Evolutionary conservation across 2,329 filamentous ascomycete genomes (phyloP).

Genomic region (Gnomoniopsis smithogilvyi): DNA sequence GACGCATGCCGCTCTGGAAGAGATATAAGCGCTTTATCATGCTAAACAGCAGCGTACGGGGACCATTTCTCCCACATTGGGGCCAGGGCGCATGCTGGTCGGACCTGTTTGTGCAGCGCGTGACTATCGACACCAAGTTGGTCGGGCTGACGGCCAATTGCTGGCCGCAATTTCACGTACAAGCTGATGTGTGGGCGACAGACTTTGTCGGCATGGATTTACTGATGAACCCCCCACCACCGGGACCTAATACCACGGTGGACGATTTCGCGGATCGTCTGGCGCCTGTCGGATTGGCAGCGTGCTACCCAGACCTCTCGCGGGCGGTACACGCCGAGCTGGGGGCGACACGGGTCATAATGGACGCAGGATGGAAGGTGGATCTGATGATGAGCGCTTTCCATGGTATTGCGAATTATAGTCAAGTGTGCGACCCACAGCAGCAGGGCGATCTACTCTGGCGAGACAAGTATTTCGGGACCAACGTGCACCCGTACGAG

Average conservation of each 20-base stretch:
- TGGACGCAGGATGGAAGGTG: constrained; percentile 30
- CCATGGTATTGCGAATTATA: constrained; percentile 21
- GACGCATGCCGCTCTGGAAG: constrained; percentile 27
- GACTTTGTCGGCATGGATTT: constrained; percentile 34
- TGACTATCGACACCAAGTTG: constrained; percentile 29
- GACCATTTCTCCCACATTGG: constrained; percentile 35
- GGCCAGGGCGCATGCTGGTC: constrained; percentile 32
- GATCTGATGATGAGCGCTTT: constrained; percentile 32
- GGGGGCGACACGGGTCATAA: constrained; percentile 27
- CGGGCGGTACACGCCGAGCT: constrained; percentile 30
- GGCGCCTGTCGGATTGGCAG: constrained; percentile 26
- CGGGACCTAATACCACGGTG: constrained; percentile 14
- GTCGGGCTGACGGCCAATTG: constrained; percentile 36
- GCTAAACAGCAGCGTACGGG: constrained; percentile 32
- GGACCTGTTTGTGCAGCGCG: constrained; percentile 28
- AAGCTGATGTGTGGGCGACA: constrained; percentile 37
- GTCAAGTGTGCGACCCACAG: constrained; percentile 21
- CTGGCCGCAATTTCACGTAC: constrained; percentile 30
- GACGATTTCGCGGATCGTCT: constrained; percentile 24
- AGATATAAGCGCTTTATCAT: constrained; percentile 34
- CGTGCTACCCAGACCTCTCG: constrained; percentile 27
- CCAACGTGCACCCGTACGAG: constrained; percentile 33
- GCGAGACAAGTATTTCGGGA: constrained; percentile 29
- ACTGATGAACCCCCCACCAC: constrained; percentile 29
- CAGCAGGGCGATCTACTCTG: constrained; percentile 24